These are phyloP conservation scores for Cryptosporidium sp. DNA, from an alignment of 169 alveolate species.

Conservation along the genomic window DNA sequence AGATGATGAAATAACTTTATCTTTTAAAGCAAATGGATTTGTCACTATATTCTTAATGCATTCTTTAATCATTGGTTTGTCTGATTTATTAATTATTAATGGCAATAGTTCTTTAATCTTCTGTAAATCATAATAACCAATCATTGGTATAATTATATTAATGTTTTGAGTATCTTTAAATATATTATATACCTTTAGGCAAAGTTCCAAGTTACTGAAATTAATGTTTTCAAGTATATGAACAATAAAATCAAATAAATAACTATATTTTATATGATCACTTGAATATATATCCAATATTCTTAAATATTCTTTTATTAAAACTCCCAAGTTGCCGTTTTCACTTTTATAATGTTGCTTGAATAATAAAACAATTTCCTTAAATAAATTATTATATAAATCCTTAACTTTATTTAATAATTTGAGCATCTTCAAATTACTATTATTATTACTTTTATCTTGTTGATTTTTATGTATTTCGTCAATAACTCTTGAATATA, in stretches of 20 bases:
- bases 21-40: slow-evolving; percentile 19
- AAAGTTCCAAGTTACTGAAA: slow-evolving; percentile 1
- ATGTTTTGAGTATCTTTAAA: slow-evolving; percentile 23
- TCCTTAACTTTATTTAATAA: slow-evolving; percentile 28
- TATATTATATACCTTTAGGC: slow-evolving; percentile 22
- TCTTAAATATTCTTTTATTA: slow-evolving; percentile 30
- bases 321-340: slow-evolving; percentile 5
- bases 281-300: slow-evolving; percentile 27
- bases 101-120: slow-evolving; percentile 51
- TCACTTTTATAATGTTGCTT: slow-evolving; percentile 28
- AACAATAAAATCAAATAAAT: slow-evolving; percentile 20
- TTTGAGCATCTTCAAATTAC: background rate
- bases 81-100: slow-evolving; percentile 18
- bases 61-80: slow-evolving; percentile 44
- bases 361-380: slow-evolving; percentile 13
- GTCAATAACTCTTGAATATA: background rate
- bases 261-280: slow-evolving; percentile 5
- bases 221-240: background rate
- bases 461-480: background rate
- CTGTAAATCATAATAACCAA: slow-evolving; percentile 42
- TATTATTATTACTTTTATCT: background rate
- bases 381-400: slow-evolving; percentile 6
- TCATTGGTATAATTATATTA: slow-evolving; percentile 22
- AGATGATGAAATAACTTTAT: slow-evolving; percentile 18
- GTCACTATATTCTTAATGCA: slow-evolving; percentile 16